phyloP scores from a whole-genome alignment of 371 early-diverging fungal species.

The Cokeromyces recurvatus region DNA sequence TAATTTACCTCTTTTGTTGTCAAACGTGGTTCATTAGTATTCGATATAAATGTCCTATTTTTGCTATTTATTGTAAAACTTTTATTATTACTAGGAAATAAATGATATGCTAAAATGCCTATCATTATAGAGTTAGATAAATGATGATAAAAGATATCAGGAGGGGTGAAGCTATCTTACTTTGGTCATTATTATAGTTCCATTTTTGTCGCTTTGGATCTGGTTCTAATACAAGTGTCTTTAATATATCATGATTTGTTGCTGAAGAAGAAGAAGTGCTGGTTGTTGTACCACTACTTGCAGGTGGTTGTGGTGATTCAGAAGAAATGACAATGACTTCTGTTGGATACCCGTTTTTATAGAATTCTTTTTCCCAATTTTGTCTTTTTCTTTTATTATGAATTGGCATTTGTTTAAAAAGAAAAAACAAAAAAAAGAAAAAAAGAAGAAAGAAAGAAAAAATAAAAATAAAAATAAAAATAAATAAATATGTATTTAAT shows the following conservation, averaged over 20 bases:
- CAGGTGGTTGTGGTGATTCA: conserved; percentile 23
- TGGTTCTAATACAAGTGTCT: background rate
- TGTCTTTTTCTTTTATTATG: conserved; percentile 8
- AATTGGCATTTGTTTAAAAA: no score
- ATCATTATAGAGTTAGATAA: background rate
- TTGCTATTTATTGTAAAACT: no score
- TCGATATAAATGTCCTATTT: no score
- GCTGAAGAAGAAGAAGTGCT: background rate
- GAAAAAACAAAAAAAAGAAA: no score
- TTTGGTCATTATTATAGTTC: conserved; percentile 8
- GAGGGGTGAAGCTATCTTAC: no score
- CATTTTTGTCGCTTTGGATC: conserved; percentile 4
- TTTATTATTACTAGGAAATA: conserved; percentile 4
- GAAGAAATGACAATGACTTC: conserved; percentile 56
- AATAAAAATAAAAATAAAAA: no score
- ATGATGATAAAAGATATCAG: background rate
- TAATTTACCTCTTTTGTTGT: no score
- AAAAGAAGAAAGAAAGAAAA: no score
- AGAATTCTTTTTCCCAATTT: conserved; percentile 51
- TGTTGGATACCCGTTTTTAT: conserved; percentile 51
- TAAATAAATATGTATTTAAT: no score
- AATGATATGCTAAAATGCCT: conserved; percentile 11
- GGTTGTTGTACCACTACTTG: background rate
- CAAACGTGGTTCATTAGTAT: no score
- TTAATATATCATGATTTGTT: conserved; percentile 2